Evolutionary conservation across 345 rosid genomes (phyloP).

Genomic region (Hibiscus mutabilis): DNA sequence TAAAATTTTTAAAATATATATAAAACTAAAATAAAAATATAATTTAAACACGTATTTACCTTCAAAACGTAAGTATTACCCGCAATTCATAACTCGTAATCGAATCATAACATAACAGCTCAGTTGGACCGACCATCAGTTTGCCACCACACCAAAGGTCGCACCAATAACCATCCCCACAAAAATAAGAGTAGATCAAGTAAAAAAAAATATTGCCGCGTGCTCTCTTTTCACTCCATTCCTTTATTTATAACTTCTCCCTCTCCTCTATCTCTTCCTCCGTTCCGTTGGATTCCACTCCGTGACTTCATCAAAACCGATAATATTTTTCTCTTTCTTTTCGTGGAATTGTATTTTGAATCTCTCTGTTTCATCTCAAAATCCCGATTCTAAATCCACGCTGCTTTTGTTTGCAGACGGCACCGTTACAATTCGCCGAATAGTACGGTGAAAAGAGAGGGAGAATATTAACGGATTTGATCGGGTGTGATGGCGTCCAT

Average conservation of each 20-base stretch:
- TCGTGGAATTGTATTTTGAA: background rate
- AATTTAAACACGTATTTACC: too few relatives aligned
- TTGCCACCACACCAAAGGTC: too few relatives aligned
- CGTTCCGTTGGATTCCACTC: conserved; percentile 24
- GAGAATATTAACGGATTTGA: background rate
- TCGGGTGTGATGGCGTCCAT: conserved; percentile 13
- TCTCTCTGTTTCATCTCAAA: background rate
- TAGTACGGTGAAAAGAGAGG: conserved; percentile 8
- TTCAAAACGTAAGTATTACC: too few relatives aligned
- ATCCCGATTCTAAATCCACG: background rate
- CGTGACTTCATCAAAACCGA: background rate
- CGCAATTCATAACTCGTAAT: too few relatives aligned
- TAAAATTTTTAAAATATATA: too few relatives aligned
- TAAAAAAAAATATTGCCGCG: conserved; percentile 5
- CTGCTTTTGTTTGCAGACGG: background rate
- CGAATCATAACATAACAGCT: too few relatives aligned
- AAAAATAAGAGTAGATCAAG: too few relatives aligned
- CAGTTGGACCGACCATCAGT: too few relatives aligned
- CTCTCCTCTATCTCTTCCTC: background rate
- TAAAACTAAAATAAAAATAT: too few relatives aligned
- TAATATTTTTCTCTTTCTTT: background rate
- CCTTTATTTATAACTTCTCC: conserved; percentile 3
- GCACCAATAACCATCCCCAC: too few relatives aligned
- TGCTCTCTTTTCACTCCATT: conserved; percentile 17
- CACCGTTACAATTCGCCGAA: background rate